phyloP scores from a whole-genome alignment of 257 asterid genomes.

The Salvia rosmarinus region DNA sequence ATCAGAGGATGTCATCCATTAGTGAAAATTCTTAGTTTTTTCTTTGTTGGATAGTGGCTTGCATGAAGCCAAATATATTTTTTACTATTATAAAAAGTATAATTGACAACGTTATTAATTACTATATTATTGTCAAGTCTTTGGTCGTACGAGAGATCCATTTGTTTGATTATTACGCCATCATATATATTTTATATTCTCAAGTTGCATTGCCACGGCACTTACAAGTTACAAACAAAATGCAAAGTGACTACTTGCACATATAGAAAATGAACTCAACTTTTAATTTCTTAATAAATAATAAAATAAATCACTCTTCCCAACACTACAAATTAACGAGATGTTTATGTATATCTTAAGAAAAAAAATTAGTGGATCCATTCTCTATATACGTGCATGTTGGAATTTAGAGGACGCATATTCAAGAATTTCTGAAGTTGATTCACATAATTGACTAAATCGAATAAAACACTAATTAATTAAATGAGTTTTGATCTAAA shows the following conservation, averaged over 20 bases:
- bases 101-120: neutral
- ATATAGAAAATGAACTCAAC: neutral
- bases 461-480: neutral
- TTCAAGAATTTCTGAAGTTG: conserved; percentile 28
- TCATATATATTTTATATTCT: neutral
- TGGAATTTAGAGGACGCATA: conserved; percentile 43
- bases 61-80: neutral
- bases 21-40: neutral
- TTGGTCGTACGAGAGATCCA: conserved; percentile 8
- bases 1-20: neutral
- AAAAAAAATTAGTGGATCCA: conserved; percentile 31
- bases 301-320: neutral
- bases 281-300: neutral
- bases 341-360: neutral
- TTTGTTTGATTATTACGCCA: conserved; percentile 20
- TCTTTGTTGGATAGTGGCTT: neutral
- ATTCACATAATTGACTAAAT: conserved; percentile 23
- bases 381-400: conserved; percentile 45
- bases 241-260: neutral
- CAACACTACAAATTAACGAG: conserved; percentile 30
- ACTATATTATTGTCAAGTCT: neutral
- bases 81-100: neutral
- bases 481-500: conserved; percentile 22
- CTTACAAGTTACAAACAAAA: conserved; percentile 11
- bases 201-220: conserved; percentile 27